Conservation (phyloP, 2,329 filamentous ascomycete species). For the Aspergillus pseudoglaucus region DNA sequence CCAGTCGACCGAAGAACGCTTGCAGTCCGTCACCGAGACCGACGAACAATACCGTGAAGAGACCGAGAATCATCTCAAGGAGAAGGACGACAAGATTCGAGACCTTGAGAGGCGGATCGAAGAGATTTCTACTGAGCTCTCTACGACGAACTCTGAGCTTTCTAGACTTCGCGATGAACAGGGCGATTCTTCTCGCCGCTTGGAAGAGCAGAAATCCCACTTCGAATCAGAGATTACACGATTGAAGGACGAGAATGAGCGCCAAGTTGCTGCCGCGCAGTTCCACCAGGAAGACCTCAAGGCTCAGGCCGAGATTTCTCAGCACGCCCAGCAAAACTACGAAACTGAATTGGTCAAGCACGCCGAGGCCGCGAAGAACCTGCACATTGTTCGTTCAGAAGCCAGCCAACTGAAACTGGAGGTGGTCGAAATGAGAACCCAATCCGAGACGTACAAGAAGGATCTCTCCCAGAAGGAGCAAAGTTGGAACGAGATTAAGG, state of each 20-base stretch:
- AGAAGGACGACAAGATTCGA: conserved; percentile 72
- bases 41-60: conserved; percentile 86
- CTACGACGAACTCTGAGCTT: conserved; percentile 73
- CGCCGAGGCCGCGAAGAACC: conserved; percentile 81
- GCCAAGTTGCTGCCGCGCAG: conserved; percentile 69
- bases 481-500: conserved; percentile 79
- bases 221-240: conserved; percentile 73
- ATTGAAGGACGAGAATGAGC: conserved; percentile 76
- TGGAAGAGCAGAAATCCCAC: conserved; percentile 74
- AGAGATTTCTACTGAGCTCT: conserved; percentile 75
- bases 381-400: conserved; percentile 72
- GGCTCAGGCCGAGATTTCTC: conserved; percentile 86
- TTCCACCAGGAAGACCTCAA: conserved; percentile 89
- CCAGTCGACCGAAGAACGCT: conserved; percentile 77
- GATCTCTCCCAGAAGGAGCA: conserved; percentile 72
- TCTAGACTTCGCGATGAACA: conserved; percentile 73
- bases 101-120: conserved; percentile 79
- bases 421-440: conserved; percentile 65
- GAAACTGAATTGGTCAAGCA: conserved; percentile 92
- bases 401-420: conserved; percentile 77
- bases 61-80: conserved; percentile 65
- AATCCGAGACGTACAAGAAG: conserved; percentile 79
- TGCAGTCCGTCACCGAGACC: conserved; percentile 70
- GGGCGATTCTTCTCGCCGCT: conserved; percentile 62
- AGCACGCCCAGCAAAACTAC: conserved; percentile 89